Percentiles rank a stretch among this genome's conserved stretches.
Conservation (phyloP, 371 early-diverging fungal species). For the Caulochytrium protostelioides region DNA sequence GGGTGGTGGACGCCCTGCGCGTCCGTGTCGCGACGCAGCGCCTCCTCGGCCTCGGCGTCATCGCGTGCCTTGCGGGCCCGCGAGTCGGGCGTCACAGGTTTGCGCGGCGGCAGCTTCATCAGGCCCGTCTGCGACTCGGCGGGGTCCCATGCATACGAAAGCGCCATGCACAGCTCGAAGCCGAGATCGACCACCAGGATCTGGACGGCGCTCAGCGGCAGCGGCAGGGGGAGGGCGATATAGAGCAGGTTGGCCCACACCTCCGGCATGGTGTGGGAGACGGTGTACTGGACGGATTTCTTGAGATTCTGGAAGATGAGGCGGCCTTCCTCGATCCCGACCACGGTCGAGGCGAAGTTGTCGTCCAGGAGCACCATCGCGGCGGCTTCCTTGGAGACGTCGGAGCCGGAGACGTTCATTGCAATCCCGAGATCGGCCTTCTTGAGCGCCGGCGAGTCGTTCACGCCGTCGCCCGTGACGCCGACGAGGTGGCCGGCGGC, state of each 20-base stretch:
- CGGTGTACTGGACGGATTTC: conserved; percentile 76
- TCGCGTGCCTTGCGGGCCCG: conserved; percentile 20
- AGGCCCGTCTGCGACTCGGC: conserved; percentile 54
- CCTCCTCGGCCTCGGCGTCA: conserved; percentile 14
- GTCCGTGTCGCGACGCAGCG: too few species aligned
- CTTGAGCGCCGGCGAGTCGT: conserved; percentile 81
- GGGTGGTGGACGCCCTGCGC: too few species aligned
- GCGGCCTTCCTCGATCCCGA: conserved; percentile 81
- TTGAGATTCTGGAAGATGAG: conserved; percentile 84
- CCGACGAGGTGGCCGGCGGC: conserved; percentile 70
- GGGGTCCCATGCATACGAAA: conserved; percentile 80
- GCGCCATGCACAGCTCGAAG: conserved; percentile 66
- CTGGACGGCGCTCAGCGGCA: conserved; percentile 55
- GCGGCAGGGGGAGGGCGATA: conserved; percentile 67
- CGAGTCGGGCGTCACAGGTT: conserved; percentile 54
- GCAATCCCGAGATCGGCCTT: conserved; percentile 93
- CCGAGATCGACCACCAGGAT: conserved; percentile 82
- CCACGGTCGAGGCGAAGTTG: conserved; percentile 72
- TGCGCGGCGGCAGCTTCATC: conserved; percentile 74
- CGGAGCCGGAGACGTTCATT: conserved; percentile 83
- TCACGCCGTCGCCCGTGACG: conserved; percentile 85
- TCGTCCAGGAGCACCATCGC: conserved; percentile 90
- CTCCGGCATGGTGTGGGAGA: conserved; percentile 68
- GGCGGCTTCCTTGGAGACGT: conserved; percentile 92
- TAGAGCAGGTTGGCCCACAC: conserved; percentile 61